Base-by-base conservation (phyloP, 805 yeast species). In the Nakazawaea ishiwadae region DNA sequence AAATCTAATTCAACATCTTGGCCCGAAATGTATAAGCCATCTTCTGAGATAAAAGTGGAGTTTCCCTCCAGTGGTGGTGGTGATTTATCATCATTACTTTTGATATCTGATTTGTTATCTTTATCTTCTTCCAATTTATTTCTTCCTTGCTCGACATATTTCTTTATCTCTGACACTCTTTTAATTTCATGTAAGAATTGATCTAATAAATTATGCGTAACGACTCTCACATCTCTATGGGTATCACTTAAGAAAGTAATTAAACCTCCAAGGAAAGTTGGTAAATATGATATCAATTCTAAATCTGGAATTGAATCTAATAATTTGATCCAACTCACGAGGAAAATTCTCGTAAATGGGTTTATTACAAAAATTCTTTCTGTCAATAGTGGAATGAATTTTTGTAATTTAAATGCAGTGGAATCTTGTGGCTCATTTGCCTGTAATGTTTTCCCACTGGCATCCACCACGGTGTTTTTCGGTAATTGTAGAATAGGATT, bases 251-350 rank as follows among this genome's bases (percentile, higher is more conserved):
- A 66, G 52, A 87, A 91, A 15, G 81, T 73, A 35, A 91, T 68
- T 46, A 91, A 65, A 0, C 93, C 96, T 37, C 89, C 93, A 30
- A 93, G 67, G 56, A 93, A 88, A 29, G 90, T 84, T 1, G 99
- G 96, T 36, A 93, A 66, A 56, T 84, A 93, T 0, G 95, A 76
- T 15, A 93, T 79, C 44, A 93, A 66, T 52, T 91, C 96, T 40
- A 91, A 68, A 40, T 91, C 95, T 0, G 99, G 98, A 6, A 90
- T 87, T 9, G 93, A 88, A 60, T 91, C 93, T 37, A 93, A 68
- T n/a, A 93, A 74, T 48, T 88, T 84, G 36, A 93, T 72, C 99
- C 99, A 93, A 39, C 95, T 86, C 10, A 93, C 91, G 43, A 93
- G 66, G 54, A 93, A 93, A 65, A 88, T 83, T 49, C 96, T 73